A percentile compares a stretch with the other conserved stretches of the same genome.
Evolutionary conservation across 768 basidiomycete genomes (phyloP).

Genomic region (Clitopilus passeckerianus): DNA sequence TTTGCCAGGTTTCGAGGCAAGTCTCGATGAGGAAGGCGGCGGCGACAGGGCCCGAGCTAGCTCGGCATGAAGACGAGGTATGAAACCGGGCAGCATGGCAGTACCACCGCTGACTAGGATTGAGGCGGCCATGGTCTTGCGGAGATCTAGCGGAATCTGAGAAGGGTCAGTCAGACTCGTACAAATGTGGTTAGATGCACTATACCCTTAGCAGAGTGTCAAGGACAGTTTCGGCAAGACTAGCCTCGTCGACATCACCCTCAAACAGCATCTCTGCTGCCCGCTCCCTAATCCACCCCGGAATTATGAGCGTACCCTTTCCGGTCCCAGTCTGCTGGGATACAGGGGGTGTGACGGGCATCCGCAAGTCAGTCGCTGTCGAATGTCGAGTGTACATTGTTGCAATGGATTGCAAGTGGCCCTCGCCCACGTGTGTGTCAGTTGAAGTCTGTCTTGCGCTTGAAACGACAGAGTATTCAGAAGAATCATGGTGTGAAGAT

Average conservation of each 20-base stretch:
- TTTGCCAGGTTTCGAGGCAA: constrained; percentile 29
- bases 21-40: constrained; percentile 22
- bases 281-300: constrained; percentile 93
- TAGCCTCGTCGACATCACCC: constrained; percentile 83
- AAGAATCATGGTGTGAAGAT: constrained; percentile 46
- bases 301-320: constrained; percentile 74
- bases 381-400: constrained; percentile 73
- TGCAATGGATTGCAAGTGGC: constrained; percentile 59
- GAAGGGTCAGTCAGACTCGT: background rate
- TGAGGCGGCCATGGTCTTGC: constrained; percentile 76
- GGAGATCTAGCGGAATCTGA: constrained; percentile 87
- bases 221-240: constrained; percentile 77
- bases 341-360: constrained; percentile 63
- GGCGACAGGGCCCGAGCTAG: constrained; percentile 58
- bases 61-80: constrained; percentile 80
- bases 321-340: constrained; percentile 70
- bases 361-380: constrained; percentile 67
- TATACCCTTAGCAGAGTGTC: constrained; percentile 74
- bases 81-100: constrained; percentile 88
- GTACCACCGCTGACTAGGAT: constrained; percentile 89
- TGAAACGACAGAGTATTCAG: constrained; percentile 57
- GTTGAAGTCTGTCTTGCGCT: constrained; percentile 28
- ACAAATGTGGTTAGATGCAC: background rate
- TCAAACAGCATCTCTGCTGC: constrained; percentile 90
- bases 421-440: constrained; percentile 35